Percentiles rank a stretch among this genome's conserved stretches.
Conservation (phyloP, 345 rosid species). For the Corchorus olitorius region DNA sequence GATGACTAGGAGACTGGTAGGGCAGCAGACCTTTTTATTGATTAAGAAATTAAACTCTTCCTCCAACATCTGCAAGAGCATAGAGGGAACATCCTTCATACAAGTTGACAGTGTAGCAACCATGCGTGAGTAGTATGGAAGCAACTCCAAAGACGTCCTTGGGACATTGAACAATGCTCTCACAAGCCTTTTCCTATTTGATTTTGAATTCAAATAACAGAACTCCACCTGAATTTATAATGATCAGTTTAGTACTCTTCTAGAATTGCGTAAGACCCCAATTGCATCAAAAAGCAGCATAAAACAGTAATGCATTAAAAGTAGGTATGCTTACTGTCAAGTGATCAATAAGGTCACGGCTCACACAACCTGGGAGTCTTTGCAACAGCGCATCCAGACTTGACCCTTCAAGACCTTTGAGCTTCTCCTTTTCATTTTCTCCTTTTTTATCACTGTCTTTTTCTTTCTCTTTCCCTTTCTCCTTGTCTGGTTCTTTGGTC, state of each 20-base stretch:
- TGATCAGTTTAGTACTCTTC: constrained; percentile 10
- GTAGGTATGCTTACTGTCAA: constrained; percentile 65
- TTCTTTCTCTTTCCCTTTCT: constrained; percentile 82
- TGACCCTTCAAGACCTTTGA: constrained; percentile 84
- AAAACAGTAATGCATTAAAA: constrained; percentile 14
- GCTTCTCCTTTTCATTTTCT: constrained; percentile 88
- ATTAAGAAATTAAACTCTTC: constrained; percentile 95
- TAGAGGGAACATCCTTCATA: constrained; percentile 90
- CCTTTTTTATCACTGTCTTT: constrained; percentile 74
- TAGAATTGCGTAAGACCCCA: not conserved
- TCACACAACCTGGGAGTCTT: constrained; percentile 92
- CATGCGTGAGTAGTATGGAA: constrained; percentile 96
- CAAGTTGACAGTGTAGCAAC: constrained; percentile 92
- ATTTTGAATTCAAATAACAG: constrained; percentile 93
- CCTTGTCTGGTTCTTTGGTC: constrained; percentile 53
- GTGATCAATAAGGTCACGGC: constrained; percentile 99
- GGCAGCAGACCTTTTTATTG: constrained; percentile 74
- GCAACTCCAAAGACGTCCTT: constrained; percentile 93
- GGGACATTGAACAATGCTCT: constrained; percentile 96
- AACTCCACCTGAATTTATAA: constrained; percentile 78
- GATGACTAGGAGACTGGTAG: constrained; percentile 10
- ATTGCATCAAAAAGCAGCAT: not conserved
- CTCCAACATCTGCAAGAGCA: constrained; percentile 93
- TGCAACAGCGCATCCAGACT: constrained; percentile 91
- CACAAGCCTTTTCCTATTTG: constrained; percentile 91